These are phyloP conservation scores for Capsicum pubescens DNA, from an alignment of 257 asterid genomes.

Conservation along the genomic window DNA sequence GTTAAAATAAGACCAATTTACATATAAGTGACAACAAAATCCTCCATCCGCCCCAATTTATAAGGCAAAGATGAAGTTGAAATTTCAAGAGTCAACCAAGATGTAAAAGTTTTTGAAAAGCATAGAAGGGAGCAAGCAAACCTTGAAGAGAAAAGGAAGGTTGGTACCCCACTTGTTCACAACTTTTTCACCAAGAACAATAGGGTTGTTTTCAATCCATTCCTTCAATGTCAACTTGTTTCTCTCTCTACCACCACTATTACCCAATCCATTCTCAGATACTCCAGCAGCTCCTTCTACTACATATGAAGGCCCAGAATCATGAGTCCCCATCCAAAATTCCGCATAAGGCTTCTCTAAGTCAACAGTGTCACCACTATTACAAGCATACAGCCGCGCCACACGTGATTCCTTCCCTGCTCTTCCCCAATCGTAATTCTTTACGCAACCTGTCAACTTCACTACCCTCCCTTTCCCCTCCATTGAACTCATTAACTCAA, in stretches of 20 bases:
- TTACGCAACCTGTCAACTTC: constrained; percentile 64
- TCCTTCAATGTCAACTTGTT: constrained; percentile 61
- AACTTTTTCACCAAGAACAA: constrained; percentile 74
- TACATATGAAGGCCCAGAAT: constrained; percentile 74
- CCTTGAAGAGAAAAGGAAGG: constrained; percentile 95
- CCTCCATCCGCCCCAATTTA: no score
- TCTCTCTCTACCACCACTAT: background rate
- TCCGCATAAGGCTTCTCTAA: constrained; percentile 70
- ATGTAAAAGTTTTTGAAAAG: background rate
- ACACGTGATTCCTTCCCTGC: constrained; percentile 65
- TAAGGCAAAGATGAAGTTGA: no score
- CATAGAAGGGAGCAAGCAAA: constrained; percentile 20
- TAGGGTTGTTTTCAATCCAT: constrained; percentile 74
- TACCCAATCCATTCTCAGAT: constrained; percentile 11
- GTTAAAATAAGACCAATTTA: background rate
- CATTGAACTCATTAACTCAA: background rate
- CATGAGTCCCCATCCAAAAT: constrained; percentile 95
- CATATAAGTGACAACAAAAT: no score
- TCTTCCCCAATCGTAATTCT: constrained; percentile 79
- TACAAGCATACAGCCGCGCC: constrained; percentile 59
- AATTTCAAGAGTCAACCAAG: no score
- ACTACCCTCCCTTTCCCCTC: constrained; percentile 30
- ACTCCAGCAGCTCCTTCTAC: background rate
- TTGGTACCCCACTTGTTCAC: constrained; percentile 67
- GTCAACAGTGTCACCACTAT: constrained; percentile 49